phyloP scores from a whole-genome alignment of 2,329 filamentous ascomycete genomes.

The Verticillium tricorpus region DNA sequence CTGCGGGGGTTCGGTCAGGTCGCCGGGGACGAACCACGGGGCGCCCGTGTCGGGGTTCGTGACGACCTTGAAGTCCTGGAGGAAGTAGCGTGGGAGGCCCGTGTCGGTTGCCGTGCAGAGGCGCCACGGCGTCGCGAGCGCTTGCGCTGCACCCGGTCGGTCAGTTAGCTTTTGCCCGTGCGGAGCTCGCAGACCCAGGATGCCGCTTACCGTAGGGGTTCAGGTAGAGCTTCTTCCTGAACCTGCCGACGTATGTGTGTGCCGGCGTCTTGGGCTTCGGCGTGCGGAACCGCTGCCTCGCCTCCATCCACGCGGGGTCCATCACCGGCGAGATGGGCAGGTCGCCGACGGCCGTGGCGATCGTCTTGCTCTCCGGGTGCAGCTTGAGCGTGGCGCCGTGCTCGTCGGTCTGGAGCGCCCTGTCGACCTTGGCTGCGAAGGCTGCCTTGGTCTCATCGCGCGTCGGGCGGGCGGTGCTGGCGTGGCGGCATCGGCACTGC shows the following conservation, averaged over 20 bases:
- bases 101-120: conserved; percentile 44
- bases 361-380: conserved; percentile 33
- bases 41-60: conserved; percentile 46
- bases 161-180: background rate
- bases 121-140: conserved; percentile 58
- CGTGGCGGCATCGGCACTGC: background rate
- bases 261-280: conserved; percentile 23
- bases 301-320: conserved; percentile 43
- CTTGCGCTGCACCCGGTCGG: conserved; percentile 42
- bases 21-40: conserved; percentile 53
- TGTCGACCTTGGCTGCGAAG: conserved; percentile 20
- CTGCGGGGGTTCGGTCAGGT: conserved; percentile 5
- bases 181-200: background rate
- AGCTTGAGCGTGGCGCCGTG: conserved; percentile 27
- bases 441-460: background rate
- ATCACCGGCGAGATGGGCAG: conserved; percentile 53
- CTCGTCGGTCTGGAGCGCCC: conserved; percentile 23
- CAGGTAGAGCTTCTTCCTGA: conserved; percentile 53
- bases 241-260: conserved; percentile 27
- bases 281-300: conserved; percentile 36
- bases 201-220: conserved; percentile 63
- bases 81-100: conserved; percentile 55
- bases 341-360: conserved; percentile 39
- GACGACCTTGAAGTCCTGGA: conserved; percentile 56
- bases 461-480: background rate